Evolutionary conservation across 768 basidiomycete species (phyloP).

Genomic region (Phallus indusiatus): DNA sequence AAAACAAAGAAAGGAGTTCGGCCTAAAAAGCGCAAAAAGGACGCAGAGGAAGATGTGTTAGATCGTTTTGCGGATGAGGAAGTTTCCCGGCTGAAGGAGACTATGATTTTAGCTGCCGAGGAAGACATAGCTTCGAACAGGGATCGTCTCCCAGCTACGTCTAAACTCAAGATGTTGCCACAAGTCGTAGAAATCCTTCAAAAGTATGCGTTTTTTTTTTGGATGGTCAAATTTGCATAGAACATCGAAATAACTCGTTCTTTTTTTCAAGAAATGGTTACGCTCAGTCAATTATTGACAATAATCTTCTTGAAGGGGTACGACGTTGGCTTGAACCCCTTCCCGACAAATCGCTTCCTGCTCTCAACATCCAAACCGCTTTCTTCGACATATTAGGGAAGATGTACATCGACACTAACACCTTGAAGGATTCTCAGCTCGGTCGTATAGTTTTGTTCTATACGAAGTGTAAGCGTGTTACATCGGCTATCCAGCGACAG

Average conservation of each 20-base stretch:
- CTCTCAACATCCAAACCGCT: conserved; percentile 90
- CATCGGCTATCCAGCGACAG: conserved; percentile 66
- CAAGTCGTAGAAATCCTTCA: conserved; percentile 88
- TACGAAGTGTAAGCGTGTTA: conserved; percentile 88
- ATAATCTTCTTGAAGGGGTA: conserved; percentile 87
- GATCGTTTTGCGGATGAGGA: conserved; percentile 88
- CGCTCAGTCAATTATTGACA: conserved; percentile 89
- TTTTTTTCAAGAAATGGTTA: conserved; percentile 61
- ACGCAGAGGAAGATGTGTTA: conserved; percentile 71
- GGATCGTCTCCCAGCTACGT: conserved; percentile 70
- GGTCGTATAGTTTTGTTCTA: conserved; percentile 92
- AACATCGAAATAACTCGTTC: conserved; percentile 12
- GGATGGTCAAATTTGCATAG: background rate
- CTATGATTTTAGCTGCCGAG: conserved; percentile 81
- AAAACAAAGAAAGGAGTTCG: conserved; percentile 66
- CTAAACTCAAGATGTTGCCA: conserved; percentile 77
- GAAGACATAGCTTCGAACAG: conserved; percentile 75
- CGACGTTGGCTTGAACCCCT: conserved; percentile 90
- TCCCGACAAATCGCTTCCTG: conserved; percentile 84
- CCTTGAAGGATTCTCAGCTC: conserved; percentile 84
- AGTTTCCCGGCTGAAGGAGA: conserved; percentile 77
- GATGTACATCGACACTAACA: conserved; percentile 87
- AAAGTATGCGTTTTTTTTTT: conserved; percentile 55
- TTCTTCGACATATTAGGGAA: conserved; percentile 76
- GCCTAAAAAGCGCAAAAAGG: conserved; percentile 55